These are phyloP conservation scores for Pythium guiyangense DNA, from an alignment of 352 stramenopile species.

Conservation along the genomic window DNA sequence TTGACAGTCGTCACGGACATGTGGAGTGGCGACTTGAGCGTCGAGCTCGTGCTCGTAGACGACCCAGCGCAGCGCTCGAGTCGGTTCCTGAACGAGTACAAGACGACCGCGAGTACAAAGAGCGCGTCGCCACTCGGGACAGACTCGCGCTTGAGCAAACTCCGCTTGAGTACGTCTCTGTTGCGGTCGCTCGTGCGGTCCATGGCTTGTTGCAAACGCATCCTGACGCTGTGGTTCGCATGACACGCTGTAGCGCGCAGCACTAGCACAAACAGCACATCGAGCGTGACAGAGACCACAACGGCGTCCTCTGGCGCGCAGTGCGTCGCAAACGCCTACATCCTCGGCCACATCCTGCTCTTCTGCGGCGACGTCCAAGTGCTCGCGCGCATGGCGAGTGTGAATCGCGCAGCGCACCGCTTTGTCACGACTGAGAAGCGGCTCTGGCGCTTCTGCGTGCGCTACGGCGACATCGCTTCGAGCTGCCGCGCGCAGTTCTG, in stretches of 20 bases:
- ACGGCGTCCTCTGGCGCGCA: constrained; percentile 18
- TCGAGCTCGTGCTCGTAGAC: constrained; percentile 53
- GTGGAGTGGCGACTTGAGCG: constrained; percentile 42
- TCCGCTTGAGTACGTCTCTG: constrained; percentile 36
- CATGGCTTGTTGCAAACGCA: not conserved
- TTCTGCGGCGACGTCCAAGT: constrained; percentile 56
- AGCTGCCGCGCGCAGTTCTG: constrained; percentile 68
- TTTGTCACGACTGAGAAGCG: constrained; percentile 63
- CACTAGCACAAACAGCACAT: constrained; percentile 14
- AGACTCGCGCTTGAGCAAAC: constrained; percentile 25
- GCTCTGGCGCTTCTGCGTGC: constrained; percentile 81
- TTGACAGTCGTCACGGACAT: constrained; percentile 71
- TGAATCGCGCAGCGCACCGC: constrained; percentile 51
- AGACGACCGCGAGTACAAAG: constrained; percentile 15
- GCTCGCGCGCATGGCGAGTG: constrained; percentile 33
- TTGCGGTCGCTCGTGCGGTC: not conserved
- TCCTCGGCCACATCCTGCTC: constrained; percentile 75
- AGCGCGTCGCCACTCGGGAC: constrained; percentile 6
- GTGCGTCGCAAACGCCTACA: constrained; percentile 53
- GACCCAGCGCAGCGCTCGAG: constrained; percentile 27
- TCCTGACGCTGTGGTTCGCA: not conserved
- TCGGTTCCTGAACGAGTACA: constrained; percentile 61
- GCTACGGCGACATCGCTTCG: constrained; percentile 59
- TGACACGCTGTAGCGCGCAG: constrained; percentile 11
- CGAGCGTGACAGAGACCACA: constrained; percentile 10